These are phyloP conservation scores for Tuber aestivum DNA, from an alignment of 495 filamentous ascomycete species.

Conservation along the genomic window DNA sequence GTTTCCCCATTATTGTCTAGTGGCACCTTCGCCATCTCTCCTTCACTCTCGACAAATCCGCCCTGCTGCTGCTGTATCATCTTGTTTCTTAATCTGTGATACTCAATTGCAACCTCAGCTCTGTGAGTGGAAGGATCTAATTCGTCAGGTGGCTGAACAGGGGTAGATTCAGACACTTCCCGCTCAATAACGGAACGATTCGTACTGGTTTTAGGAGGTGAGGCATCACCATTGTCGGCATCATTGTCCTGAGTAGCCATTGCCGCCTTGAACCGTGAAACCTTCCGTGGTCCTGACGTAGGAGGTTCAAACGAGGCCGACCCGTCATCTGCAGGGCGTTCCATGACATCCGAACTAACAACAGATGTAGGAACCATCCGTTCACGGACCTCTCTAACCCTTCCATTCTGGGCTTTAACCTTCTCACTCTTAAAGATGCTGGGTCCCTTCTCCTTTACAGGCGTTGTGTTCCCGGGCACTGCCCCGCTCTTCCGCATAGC, in stretches of 20 bases:
- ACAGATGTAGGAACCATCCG: slow-evolving; percentile 19
- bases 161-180: not conserved
- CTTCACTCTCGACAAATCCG: slow-evolving; percentile 59
- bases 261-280: slow-evolving; percentile 47
- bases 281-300: slow-evolving; percentile 42
- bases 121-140: slow-evolving; percentile 66
- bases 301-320: slow-evolving; percentile 9
- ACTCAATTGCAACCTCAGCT: slow-evolving; percentile 72
- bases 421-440: slow-evolving; percentile 41
- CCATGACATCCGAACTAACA: slow-evolving; percentile 29
- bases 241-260: slow-evolving; percentile 14
- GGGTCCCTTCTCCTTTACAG: slow-evolving; percentile 18
- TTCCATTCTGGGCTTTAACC: slow-evolving; percentile 15
- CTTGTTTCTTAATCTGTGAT: slow-evolving; percentile 68
- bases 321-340: slow-evolving; percentile 20
- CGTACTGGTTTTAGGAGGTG: slow-evolving; percentile 32
- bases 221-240: not conserved
- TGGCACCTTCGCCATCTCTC: slow-evolving; percentile 57
- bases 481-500: slow-evolving; percentile 40
- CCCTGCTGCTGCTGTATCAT: slow-evolving; percentile 73
- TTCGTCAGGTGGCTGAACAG: slow-evolving; percentile 58
- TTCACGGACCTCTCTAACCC: slow-evolving; percentile 1
- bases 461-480: slow-evolving; percentile 29
- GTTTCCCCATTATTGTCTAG: slow-evolving; percentile 54
- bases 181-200: slow-evolving; percentile 28